phyloP scores from a whole-genome alignment of 169 alveolate species.

The Theileria parva region DNA sequence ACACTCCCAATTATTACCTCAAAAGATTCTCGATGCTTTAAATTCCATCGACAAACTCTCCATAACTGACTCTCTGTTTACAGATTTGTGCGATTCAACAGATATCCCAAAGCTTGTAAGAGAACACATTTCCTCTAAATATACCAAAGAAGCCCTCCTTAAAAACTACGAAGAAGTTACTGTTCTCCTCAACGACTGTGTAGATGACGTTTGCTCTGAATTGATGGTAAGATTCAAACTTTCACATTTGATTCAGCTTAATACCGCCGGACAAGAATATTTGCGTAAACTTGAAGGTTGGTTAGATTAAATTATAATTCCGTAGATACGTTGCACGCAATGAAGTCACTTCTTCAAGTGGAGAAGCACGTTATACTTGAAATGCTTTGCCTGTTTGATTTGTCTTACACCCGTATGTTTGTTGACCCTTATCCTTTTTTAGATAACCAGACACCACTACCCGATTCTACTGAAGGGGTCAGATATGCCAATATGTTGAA shows the following conservation, averaged over 20 bases:
- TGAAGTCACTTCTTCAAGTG: conserved; percentile 52
- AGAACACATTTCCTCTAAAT: conserved; percentile 9
- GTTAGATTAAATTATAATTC: not conserved
- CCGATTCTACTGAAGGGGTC: conserved; percentile 65
- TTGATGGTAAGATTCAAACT: conserved; percentile 29
- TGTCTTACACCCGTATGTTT: not conserved
- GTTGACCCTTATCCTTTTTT: not conserved
- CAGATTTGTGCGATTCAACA: not conserved
- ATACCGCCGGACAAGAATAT: conserved; percentile 40
- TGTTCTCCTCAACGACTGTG: conserved; percentile 34
- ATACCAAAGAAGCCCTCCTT: conserved; percentile 21
- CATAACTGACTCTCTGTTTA: conserved; percentile 28
- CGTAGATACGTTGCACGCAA: conserved; percentile 11
- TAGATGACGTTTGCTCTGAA: conserved; percentile 54
- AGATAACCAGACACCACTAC: conserved; percentile 13
- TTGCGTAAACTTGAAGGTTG: conserved; percentile 51
- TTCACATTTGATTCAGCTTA: not conserved
- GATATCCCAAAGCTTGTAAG: conserved; percentile 11
- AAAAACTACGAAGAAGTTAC: conserved; percentile 53
- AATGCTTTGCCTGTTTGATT: conserved; percentile 19
- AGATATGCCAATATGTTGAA: conserved; percentile 72
- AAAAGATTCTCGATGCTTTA: conserved; percentile 44
- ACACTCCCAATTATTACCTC: conserved; percentile 43
- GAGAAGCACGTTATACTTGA: conserved; percentile 54
- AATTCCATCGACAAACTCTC: conserved; percentile 41